These are phyloP conservation scores for Ceratocystis albifundus DNA, from an alignment of 2,329 filamentous ascomycete genomes.

Conservation along the genomic window DNA sequence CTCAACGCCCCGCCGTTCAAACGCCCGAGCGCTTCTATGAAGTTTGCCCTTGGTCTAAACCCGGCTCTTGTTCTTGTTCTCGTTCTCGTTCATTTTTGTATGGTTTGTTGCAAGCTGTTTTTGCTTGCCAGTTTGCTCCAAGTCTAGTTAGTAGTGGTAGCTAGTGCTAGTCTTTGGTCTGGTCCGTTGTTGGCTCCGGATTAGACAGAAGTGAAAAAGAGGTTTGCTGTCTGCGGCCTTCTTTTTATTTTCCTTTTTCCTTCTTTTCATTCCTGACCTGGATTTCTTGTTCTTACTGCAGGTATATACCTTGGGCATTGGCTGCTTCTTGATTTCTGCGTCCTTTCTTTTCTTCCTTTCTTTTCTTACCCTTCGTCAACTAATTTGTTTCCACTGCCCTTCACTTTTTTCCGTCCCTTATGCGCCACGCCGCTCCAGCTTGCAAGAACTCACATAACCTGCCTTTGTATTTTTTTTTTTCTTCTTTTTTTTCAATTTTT, in stretches of 20 bases:
- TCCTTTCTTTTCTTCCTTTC: conserved; percentile 7
- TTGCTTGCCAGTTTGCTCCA: not conserved
- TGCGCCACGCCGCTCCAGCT: not conserved
- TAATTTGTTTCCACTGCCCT: conserved; percentile 6
- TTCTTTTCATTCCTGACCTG: conserved; percentile 3
- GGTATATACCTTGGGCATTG: not conserved
- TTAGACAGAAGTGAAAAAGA: not conserved
- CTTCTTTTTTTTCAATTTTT: not conserved
- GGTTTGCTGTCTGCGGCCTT: not conserved
- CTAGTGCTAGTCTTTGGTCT: not conserved
- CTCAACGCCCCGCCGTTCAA: not conserved
- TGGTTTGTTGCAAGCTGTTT: not conserved
- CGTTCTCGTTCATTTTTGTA: not conserved
- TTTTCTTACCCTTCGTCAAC: not conserved
- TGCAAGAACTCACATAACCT: not conserved
- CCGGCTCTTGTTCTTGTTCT: not conserved
- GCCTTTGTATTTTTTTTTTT: not conserved
- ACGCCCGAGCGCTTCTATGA: not conserved
- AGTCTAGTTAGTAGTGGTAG: conserved; percentile 7
- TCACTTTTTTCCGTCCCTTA: not conserved
- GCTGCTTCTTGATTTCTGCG: conserved; percentile 7
- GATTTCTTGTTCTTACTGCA: conserved; percentile 6
- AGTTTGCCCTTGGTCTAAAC: not conserved
- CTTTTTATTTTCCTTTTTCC: conserved; percentile 9
- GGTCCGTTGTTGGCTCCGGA: not conserved